These are phyloP conservation scores for Oryza punctata DNA, from an alignment of 176 grass and related monocot genomes.

Conservation along the genomic window DNA sequence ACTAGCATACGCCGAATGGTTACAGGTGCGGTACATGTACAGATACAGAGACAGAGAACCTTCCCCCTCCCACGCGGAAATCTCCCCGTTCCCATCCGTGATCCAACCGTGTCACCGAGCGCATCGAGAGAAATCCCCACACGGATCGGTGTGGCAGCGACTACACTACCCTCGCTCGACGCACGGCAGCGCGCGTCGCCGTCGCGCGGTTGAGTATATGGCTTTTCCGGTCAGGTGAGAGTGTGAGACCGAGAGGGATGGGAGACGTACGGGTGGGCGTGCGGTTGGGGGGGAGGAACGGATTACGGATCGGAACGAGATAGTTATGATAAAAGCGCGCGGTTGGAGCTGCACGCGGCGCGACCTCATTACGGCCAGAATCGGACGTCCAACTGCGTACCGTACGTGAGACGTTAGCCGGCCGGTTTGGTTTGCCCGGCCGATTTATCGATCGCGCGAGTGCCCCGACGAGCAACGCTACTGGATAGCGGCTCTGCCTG, in stretches of 20 bases:
- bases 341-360: constrained; percentile 1
- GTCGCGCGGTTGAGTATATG: not conserved
- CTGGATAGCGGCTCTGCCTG: not conserved
- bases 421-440: not conserved
- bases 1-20: not conserved
- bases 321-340: not conserved
- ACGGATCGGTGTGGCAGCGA: no score
- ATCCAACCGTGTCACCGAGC: not conserved
- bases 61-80: not conserved
- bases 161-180: not conserved
- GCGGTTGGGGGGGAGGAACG: not conserved
- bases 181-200: not conserved
- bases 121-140: no score
- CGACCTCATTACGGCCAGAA: constrained; percentile 27
- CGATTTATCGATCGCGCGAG: not conserved
- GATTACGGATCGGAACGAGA: not conserved
- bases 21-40: not conserved
- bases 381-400: constrained; percentile 27
- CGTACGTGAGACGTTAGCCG: not conserved
- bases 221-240: not conserved
- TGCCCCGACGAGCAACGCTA: not conserved
- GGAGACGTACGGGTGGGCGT: not conserved
- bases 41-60: not conserved
- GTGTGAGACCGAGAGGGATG: not conserved
- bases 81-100: not conserved